Evolutionary conservation across 768 basidiomycete genomes (phyloP), one percentile per base, ranked within the genome.

Genomic region (Auricularia sp.): DNA sequence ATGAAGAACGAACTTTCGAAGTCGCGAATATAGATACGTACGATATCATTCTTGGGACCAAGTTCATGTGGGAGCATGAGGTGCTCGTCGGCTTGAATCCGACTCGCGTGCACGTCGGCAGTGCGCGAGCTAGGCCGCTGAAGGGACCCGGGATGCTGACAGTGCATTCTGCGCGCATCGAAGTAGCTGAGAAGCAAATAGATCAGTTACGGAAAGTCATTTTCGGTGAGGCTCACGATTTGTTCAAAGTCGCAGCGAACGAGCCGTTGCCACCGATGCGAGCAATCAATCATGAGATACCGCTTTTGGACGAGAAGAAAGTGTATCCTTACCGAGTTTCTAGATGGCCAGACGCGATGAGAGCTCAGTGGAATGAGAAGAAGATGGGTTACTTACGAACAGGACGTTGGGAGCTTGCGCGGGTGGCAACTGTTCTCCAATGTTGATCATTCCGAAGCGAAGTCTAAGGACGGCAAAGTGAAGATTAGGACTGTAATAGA

Each of bases 221-320:
- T 24, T 24, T 24, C 24, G 24, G 24, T 24, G 24, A 24, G 24
- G 24, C 24, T 24, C 24, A 24, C 24, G 54, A 54, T 58, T 13
- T 58, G 6, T 59, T 54, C 39, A 59, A 24, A 63, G 65, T 0
- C 72, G 71, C 0, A 64, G 68, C 3, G 69, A 67, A 33, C 42
- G 36, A 64, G 8, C 62, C 67, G 29, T 51, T 78, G n/a, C 80
- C 81, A 0, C 79, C 78, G 0, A 61, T 79, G 3, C 36, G 76
- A 1, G 77, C 65, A 0, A 76, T 82, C 2, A 81, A 82, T 65
- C 78, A 80, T 62, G 65, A 68, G 0, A 80, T 82, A 1, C 77
- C 75, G 0, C 64, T 82, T 0, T 74, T 78, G 5, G 76, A 80
- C 54, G 70, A 76, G 3, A 24, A 24, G 24, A 24, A 24, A 24